A percentile compares a stretch with the other conserved stretches of the same genome.
Conservation (phyloP, 306 rosid species). For the Quillaja saponaria region DNA sequence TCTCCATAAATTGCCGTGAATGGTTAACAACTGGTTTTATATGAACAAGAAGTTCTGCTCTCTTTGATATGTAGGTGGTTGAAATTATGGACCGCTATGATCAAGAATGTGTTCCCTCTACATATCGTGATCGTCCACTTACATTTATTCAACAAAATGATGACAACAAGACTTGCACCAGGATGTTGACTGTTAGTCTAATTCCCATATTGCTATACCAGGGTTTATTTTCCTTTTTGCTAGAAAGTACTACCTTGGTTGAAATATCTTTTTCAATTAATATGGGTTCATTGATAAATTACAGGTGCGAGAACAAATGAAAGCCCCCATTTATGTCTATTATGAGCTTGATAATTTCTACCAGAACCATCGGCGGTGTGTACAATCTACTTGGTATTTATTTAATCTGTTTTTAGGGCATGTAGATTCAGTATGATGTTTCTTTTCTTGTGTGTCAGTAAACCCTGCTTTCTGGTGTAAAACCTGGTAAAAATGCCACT, state of each 20-base stretch:
- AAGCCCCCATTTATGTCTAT: constrained; percentile 69
- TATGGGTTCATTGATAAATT: constrained; percentile 33
- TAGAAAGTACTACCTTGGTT: too few relatives aligned
- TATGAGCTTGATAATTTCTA: constrained; percentile 76
- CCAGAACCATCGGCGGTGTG: constrained; percentile 91
- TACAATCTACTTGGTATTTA: constrained; percentile 5
- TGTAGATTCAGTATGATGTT: too few relatives aligned
- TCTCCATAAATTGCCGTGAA: constrained; percentile 4
- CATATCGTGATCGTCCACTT: constrained; percentile 28
- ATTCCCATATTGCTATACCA: constrained; percentile 14
- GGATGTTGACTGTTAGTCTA: constrained; percentile 58
- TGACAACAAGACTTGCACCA: constrained; percentile 60
- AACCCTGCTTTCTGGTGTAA: too few relatives aligned
- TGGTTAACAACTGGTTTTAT: neutral
- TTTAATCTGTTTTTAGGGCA: too few relatives aligned
- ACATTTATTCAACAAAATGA: constrained; percentile 47
- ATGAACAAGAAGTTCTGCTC: constrained; percentile 22
- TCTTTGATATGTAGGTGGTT: constrained; percentile 75
- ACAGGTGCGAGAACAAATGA: constrained; percentile 76
- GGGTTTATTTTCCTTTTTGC: constrained; percentile 3
- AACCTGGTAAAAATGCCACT: too few relatives aligned
- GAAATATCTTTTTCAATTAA: too few relatives aligned
- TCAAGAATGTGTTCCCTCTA: constrained; percentile 50
- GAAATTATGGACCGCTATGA: constrained; percentile 62
- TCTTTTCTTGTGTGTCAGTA: too few relatives aligned